Base-by-base conservation (phyloP, 176 grass and related monocot species). In the Zea luxurians region DNA sequence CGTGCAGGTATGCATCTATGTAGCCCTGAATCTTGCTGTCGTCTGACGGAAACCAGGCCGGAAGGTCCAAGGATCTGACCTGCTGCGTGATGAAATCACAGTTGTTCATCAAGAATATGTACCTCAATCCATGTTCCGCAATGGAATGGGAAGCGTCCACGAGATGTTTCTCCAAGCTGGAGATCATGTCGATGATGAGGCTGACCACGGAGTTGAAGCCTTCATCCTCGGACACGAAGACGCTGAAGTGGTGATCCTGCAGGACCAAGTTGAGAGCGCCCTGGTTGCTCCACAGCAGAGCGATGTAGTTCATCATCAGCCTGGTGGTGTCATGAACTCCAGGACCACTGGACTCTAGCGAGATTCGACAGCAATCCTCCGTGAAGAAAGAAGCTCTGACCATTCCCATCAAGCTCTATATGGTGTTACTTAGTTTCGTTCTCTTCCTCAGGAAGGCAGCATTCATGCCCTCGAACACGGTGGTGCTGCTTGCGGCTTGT, bases 21-120 rank as follows among this genome's bases (percentile, higher is more conserved):
- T 48, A 48, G 10, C 42, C 61, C 27, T 38, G 42, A 3, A 20
- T 40, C 3, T 40, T 40, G 38, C 38, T 40, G 38, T 3, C 16
- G 13, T 48, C 20, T 0, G 52, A 15, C 2, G 17, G 6, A 12
- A 27, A 48, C 75, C 75, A 78, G 16, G 75, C 40, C 9, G 42
- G 21, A 53, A 80, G 52, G 20, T 45, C 10, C 65, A 80, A n/a
- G 18, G 78, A 59, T 0, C 18, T 21, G 59, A 71, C 42, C 15
- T 47, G 58, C 27, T 47, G 13, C 2, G 27, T 38, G 0, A 61
- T 10, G 55, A 61, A 70, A 4, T 20, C 27, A 21, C 10, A 71
- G 3, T 80, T 80, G 53, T 80, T 80, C 53, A 80, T 69, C 53
- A 80, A 48, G 66, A 71, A 71, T 12, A 71, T 38, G 66, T 37